phyloP scores from a whole-genome alignment of 352 stramenopile genomes.

The Phytophthora meadii region DNA sequence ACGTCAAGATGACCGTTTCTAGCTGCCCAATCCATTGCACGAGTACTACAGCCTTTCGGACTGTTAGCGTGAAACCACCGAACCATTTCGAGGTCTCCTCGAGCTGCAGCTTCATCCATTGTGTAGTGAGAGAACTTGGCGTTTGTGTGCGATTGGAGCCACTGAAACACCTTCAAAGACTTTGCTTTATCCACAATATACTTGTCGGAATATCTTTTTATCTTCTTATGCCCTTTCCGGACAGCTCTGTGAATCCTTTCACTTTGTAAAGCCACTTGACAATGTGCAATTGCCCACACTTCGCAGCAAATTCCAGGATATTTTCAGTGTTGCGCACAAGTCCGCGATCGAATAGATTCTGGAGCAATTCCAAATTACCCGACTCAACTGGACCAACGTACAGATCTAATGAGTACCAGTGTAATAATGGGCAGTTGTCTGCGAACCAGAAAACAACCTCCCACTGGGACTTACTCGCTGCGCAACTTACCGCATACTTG shows the following conservation, averaged over 20 bases:
- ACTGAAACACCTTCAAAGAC: neutral
- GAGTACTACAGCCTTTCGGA: neutral
- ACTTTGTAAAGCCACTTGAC: constrained; percentile 5
- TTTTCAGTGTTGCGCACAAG: neutral
- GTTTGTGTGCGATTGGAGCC: neutral
- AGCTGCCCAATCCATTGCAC: neutral
- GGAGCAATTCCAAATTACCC: neutral
- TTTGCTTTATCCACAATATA: too few relatives aligned
- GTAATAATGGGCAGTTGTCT: too few relatives aligned
- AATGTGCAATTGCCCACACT: neutral
- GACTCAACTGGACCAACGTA: too few relatives aligned
- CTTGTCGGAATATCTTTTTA: too few relatives aligned
- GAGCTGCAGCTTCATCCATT: neutral
- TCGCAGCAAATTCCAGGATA: neutral
- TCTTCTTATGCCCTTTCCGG: too few relatives aligned
- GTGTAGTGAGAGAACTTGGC: neutral
- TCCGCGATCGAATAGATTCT: neutral
- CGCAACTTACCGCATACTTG: too few relatives aligned
- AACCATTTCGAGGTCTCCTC: neutral
- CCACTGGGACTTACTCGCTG: too few relatives aligned
- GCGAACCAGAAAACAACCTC: too few relatives aligned
- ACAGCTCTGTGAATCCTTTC: neutral
- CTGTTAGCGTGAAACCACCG: neutral
- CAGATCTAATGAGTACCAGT: too few relatives aligned
- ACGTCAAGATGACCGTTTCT: neutral